phyloP scores from a whole-genome alignment of 768 basidiomycete genomes.

The Tulasnella calospora region DNA sequence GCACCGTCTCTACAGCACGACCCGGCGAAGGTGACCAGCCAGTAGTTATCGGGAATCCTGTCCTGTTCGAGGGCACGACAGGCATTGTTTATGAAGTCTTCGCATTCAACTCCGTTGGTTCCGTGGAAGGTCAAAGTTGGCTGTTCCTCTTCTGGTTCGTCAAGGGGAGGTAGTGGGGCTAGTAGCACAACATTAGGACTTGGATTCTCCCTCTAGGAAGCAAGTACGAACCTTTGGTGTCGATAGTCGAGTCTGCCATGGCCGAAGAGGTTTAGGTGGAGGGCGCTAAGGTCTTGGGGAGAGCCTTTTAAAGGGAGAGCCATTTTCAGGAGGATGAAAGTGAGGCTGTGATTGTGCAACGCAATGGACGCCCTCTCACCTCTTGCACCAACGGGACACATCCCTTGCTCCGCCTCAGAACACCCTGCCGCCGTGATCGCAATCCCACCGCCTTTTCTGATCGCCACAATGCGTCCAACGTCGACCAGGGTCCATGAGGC shows the following conservation, averaged over 20 bases:
- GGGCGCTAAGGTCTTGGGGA: not conserved
- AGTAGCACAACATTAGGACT: not conserved
- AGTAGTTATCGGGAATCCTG: not conserved
- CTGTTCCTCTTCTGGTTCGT: not conserved
- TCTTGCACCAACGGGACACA: not conserved
- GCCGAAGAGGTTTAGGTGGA: not conserved
- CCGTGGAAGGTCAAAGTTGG: not conserved
- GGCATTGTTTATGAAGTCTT: not conserved
- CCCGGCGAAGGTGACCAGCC: not conserved
- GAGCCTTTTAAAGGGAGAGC: not conserved
- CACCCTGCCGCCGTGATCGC: not conserved
- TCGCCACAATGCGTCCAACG: not conserved
- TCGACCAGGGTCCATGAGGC: not conserved
- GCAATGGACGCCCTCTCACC: not conserved
- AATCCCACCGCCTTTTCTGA: not conserved
- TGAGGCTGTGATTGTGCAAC: not conserved
- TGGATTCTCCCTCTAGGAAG: not conserved
- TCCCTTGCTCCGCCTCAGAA: not conserved
- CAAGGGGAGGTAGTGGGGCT: not conserved
- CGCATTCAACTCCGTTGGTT: not conserved
- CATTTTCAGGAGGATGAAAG: not conserved
- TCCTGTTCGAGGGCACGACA: not conserved
- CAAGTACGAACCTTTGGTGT: not conserved
- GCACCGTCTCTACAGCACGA: not conserved
- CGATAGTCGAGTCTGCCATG: not conserved